Evolutionary conservation across 2,329 filamentous ascomycete genomes (phyloP).

Genomic region (Calonectria multiphialidica): DNA sequence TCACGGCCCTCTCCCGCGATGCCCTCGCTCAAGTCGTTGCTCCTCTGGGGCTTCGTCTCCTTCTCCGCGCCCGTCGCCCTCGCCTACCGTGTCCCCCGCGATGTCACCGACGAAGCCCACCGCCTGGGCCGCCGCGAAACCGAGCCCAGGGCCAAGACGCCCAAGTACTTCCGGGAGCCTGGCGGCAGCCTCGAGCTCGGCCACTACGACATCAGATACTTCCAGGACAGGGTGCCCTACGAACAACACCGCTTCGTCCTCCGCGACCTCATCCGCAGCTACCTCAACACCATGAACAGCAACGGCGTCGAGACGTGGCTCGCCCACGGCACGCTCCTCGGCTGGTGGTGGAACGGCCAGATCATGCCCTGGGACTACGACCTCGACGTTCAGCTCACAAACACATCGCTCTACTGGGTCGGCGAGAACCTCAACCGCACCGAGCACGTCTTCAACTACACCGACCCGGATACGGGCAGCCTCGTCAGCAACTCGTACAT

Average conservation of each 20-base stretch:
- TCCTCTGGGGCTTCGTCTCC: constrained; percentile 42
- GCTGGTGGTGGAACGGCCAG: constrained; percentile 89
- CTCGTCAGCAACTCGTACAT: constrained; percentile 68
- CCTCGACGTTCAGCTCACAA: constrained; percentile 83
- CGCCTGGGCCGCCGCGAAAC: constrained; percentile 16
- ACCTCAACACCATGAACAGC: constrained; percentile 74
- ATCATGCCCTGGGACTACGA: constrained; percentile 90
- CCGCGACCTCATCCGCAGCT: constrained; percentile 78
- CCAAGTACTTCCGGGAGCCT: constrained; percentile 77
- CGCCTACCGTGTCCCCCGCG: constrained; percentile 27
- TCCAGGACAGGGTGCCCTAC: constrained; percentile 72
- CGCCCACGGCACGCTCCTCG: constrained; percentile 84
- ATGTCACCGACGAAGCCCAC: neutral
- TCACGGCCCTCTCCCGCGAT: neutral
- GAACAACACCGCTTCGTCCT: constrained; percentile 75
- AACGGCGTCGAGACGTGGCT: constrained; percentile 85
- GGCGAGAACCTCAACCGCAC: constrained; percentile 78
- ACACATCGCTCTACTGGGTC: constrained; percentile 74
- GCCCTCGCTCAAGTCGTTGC: constrained; percentile 39
- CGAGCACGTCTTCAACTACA: constrained; percentile 66
- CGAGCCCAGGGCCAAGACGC: constrained; percentile 30
- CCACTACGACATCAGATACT: constrained; percentile 83
- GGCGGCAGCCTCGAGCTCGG: constrained; percentile 70
- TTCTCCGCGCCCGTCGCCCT: constrained; percentile 37
- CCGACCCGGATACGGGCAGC: constrained; percentile 54